Evolutionary conservation across 2,329 filamentous ascomycete species (phyloP), one percentile per base, ranked within the genome.

Genomic region (Aspergillus cejpii): DNA sequence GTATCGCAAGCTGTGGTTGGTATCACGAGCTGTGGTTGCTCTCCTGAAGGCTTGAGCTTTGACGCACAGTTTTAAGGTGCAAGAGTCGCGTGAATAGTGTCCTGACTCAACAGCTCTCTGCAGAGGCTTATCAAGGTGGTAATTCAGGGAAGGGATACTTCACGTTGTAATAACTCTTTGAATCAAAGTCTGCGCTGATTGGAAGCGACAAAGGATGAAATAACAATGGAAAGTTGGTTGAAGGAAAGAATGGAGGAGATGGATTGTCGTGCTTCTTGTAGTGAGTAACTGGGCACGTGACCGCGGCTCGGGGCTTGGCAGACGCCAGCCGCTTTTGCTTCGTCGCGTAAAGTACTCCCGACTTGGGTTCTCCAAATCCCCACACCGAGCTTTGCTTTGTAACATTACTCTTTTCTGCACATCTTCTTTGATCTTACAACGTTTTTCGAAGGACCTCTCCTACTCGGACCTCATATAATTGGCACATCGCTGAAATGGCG

Each of bases 401-500:
- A 7, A 34, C 11, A 47, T 24, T 26, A 34, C 37, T 23, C 23
- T 24, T 45, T 37, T 43, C 41, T 36, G 36, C 45, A 27, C 5
- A 43, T 2, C 17, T 29, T 12, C 24, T 10, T 33, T 8, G 28
- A 47, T 37, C 39, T 31, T 20, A 20, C 39, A 44, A 5, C 27
- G 8, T 8, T 19, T 34, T 6, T 11, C 11, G 14, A n/a, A 12
- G 11, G 11, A 21, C 21, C 11, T 36, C 37, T 31, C 29, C 12
- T 21, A 41, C 34, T 23, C 38, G 15, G 12, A 29, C 37, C n/a
- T 21, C 14, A 20, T 15, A 12, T 19, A 19, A 6, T 19, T 10
- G 26, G 28, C 8, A 10, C n/a, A 28, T 31, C 11, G 14, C 12
- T 27, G 45, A 36, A 27, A 91, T 92, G 85, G 76, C 86, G 54